phyloP scores from a whole-genome alignment of 495 filamentous ascomycete species.

The Zalerion maritima region DNA sequence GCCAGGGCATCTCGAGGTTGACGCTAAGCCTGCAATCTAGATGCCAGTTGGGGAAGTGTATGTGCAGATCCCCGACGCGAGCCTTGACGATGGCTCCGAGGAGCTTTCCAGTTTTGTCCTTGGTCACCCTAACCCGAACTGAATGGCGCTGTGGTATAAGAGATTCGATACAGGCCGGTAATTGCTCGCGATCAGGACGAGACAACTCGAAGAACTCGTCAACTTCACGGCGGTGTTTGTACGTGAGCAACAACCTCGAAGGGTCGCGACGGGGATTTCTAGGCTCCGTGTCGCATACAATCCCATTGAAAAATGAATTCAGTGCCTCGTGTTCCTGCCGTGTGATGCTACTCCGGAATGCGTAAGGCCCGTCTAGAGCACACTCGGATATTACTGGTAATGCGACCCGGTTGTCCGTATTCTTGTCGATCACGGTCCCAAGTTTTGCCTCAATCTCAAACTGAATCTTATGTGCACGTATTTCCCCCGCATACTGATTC shows the following conservation, averaged over 20 bases:
- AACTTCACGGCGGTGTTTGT: conserved; percentile 63
- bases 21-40: conserved; percentile 83
- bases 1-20: conserved; percentile 77
- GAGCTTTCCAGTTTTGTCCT: conserved; percentile 55
- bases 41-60: conserved; percentile 53
- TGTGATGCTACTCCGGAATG: conserved; percentile 75
- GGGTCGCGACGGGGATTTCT: conserved; percentile 23
- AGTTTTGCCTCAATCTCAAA: conserved; percentile 89
- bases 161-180: conserved; percentile 32
- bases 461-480: conserved; percentile 42
- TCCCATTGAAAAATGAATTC: conserved; percentile 67
- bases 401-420: conserved; percentile 47
- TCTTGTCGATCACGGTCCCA: conserved; percentile 60
- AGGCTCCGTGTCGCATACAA: conserved; percentile 38
- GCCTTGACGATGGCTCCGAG: conserved; percentile 80
- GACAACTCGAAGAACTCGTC: conserved; percentile 75
- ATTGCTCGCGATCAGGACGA: conserved; percentile 25
- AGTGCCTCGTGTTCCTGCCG: conserved; percentile 63
- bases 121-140: conserved; percentile 61
- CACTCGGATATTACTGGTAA: conserved; percentile 52
- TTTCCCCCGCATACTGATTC: conserved; percentile 38
- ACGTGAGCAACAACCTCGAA: conserved; percentile 53
- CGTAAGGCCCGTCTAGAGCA: conserved; percentile 39
- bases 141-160: conserved; percentile 41
- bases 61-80: conserved; percentile 66